Conservation (phyloP, 371 early-diverging fungal genomes). For the Rhizopus arrhizus region DNA sequence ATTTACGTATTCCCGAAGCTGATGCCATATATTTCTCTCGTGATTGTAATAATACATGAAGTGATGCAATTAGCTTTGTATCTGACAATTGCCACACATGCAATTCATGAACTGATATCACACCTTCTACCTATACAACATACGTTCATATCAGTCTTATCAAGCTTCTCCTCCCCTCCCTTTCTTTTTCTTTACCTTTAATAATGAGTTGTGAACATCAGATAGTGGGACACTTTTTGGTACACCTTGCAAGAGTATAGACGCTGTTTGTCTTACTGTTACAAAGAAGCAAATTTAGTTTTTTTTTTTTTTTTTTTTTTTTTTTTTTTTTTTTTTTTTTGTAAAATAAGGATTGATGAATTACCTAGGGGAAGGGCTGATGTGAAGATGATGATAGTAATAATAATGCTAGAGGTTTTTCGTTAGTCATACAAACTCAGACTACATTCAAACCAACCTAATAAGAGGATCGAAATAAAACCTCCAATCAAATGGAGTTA, state of each 20-base stretch:
- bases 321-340: no score
- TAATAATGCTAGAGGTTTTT: slow-evolving; percentile 29
- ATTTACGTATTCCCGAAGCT: slow-evolving; percentile 67
- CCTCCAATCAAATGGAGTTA: slow-evolving; percentile 66
- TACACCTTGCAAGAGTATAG: slow-evolving; percentile 86
- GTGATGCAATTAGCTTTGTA: slow-evolving; percentile 79
- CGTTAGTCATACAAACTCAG: not conserved
- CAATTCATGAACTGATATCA: slow-evolving; percentile 86
- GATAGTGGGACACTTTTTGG: slow-evolving; percentile 72
- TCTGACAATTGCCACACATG: slow-evolving; percentile 94
- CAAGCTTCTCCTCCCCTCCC: not conserved
- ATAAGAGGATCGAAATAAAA: slow-evolving; percentile 80
- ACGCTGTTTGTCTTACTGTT: slow-evolving; percentile 71
- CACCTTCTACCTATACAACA: slow-evolving; percentile 52
- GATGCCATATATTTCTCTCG: slow-evolving; percentile 62
- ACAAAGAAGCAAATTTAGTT: slow-evolving; percentile 34
- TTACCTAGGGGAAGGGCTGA: slow-evolving; percentile 45
- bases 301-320: no score
- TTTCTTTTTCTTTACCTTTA: slow-evolving; percentile 26
- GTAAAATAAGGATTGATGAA: not conserved
- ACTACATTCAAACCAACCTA: slow-evolving; percentile 24
- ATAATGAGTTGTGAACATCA: slow-evolving; percentile 62
- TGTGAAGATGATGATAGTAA: slow-evolving; percentile 44
- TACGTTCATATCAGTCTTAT: not conserved
- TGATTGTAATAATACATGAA: slow-evolving; percentile 76